Conservation (phyloP, 2,329 filamentous ascomycete species). For the Ophiostoma fasciatum region DNA sequence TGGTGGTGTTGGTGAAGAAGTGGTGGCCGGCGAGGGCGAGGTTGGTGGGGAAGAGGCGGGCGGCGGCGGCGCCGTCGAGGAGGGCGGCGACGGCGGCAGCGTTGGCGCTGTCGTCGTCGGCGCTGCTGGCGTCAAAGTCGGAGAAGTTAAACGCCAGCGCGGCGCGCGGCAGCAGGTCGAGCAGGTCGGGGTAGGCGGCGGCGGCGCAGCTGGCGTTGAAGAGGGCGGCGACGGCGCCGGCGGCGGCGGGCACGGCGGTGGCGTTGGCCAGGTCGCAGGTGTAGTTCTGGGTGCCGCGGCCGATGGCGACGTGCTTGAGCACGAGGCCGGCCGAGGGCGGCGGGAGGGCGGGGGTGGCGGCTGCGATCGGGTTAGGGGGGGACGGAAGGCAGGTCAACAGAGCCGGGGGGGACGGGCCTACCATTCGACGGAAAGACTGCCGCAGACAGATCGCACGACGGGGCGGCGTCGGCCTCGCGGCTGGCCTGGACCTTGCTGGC, state of each 20-base stretch:
- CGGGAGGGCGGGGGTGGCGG: constrained; percentile 22
- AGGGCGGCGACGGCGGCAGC: neutral
- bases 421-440: constrained; percentile 34
- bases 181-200: constrained; percentile 50
- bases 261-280: constrained; percentile 54
- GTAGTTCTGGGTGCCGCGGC: constrained; percentile 88
- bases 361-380: neutral
- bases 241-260: constrained; percentile 44
- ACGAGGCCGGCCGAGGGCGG: constrained; percentile 41
- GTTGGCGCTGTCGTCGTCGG: constrained; percentile 12
- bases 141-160: constrained; percentile 51
- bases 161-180: constrained; percentile 48
- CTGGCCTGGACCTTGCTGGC: constrained; percentile 37
- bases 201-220: constrained; percentile 79
- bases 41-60: constrained; percentile 38
- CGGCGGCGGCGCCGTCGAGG: constrained; percentile 15
- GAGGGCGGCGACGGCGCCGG: constrained; percentile 67
- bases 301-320: constrained; percentile 68
- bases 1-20: constrained; percentile 55
- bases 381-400: neutral
- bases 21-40: constrained; percentile 60
- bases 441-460: constrained; percentile 38
- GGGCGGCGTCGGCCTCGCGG: constrained; percentile 24
- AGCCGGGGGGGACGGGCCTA: constrained; percentile 3
- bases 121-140: constrained; percentile 15